phyloP scores from a whole-genome alignment of 1,284 basidiomycete genomes.

The Amylostereum areolatum region DNA sequence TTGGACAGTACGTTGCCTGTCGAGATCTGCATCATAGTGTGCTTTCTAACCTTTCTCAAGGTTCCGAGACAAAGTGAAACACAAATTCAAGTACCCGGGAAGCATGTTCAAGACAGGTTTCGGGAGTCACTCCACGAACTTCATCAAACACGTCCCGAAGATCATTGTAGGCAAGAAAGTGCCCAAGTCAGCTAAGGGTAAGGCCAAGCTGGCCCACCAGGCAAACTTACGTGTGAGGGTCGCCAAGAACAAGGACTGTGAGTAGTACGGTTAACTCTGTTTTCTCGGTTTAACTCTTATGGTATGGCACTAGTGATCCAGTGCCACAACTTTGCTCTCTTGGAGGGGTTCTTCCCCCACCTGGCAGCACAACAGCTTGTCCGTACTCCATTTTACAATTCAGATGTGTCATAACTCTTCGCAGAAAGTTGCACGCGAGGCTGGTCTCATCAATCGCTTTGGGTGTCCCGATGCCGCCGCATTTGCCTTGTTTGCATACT shows the following conservation, averaged over 20 bases:
- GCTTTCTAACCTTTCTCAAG: neutral
- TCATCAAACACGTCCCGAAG: neutral
- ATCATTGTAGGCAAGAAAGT: neutral
- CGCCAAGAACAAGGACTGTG: neutral
- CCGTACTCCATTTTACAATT: neutral
- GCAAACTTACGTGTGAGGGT: neutral
- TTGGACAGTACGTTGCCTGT: neutral
- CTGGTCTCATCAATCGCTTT: neutral
- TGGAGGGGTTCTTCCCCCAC: neutral
- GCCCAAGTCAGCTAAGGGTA: no score
- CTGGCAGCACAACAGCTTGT: neutral
- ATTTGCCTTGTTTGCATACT: neutral
- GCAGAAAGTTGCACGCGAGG: neutral
- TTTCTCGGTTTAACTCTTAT: neutral
- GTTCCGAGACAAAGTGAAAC: neutral
- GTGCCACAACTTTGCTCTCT: neutral
- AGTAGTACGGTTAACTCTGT: no score
- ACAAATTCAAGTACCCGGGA: neutral
- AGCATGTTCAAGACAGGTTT: neutral
- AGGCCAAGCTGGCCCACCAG: neutral
- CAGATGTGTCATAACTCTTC: neutral
- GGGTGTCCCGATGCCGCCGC: neutral
- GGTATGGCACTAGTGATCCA: neutral
- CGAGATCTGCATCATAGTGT: neutral
- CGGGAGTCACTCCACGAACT: neutral